phyloP scores from a whole-genome alignment of 2,329 filamentous ascomycete species.

The Claviceps humidiphila region DNA sequence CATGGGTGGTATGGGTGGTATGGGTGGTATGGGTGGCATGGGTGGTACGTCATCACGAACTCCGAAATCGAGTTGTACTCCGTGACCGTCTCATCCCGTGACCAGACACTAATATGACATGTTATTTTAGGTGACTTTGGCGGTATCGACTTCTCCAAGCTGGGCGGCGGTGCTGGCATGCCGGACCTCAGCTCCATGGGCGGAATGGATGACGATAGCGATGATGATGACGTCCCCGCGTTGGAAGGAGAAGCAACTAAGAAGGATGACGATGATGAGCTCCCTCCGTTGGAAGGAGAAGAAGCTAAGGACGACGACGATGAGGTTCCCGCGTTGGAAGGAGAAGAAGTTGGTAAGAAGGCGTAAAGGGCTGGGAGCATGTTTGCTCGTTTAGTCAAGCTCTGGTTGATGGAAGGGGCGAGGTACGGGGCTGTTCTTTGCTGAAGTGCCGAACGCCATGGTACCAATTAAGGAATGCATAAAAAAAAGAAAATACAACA shows the following conservation, averaged over 20 bases:
- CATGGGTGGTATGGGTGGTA: too few species aligned
- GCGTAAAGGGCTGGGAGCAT: conserved; percentile 15
- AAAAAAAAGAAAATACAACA: not conserved
- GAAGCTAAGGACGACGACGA: conserved; percentile 40
- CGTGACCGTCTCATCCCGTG: not conserved
- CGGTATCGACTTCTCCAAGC: conserved; percentile 89
- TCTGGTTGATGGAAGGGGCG: not conserved
- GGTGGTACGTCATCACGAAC: conserved; percentile 22
- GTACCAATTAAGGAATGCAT: not conserved
- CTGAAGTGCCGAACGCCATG: not conserved
- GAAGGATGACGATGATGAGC: conserved; percentile 45
- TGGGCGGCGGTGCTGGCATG: conserved; percentile 40
- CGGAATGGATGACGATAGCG: conserved; percentile 31
- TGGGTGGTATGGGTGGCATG: conserved; percentile 35
- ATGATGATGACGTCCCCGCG: conserved; percentile 59
- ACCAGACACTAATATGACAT: not conserved
- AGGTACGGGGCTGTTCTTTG: not conserved
- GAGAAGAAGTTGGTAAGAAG: conserved; percentile 26
- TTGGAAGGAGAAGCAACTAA: conserved; percentile 41
- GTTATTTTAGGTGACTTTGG: conserved; percentile 53
- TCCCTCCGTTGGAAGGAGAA: conserved; percentile 55
- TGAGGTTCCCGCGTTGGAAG: conserved; percentile 64
- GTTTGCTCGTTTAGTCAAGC: not conserved
- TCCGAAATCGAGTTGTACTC: not conserved
- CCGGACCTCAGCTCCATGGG: conserved; percentile 31